These are phyloP conservation scores for Ophiostoma piceae DNA, from an alignment of 2,329 filamentous ascomycete species.

Conservation along the genomic window DNA sequence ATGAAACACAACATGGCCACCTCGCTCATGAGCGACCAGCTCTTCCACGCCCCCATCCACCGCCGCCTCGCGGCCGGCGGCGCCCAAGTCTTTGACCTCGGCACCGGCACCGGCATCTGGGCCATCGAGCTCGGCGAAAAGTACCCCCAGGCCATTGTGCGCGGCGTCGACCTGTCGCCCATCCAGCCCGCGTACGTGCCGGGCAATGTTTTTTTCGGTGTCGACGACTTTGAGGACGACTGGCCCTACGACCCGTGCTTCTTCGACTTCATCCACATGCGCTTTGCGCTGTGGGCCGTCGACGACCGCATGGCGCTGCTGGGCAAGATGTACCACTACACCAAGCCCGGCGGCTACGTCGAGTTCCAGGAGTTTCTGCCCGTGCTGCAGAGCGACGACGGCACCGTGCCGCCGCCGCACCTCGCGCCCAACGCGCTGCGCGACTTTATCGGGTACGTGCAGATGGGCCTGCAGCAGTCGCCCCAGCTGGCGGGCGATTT, in stretches of 20 bases:
- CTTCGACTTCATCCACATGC: conserved; percentile 48
- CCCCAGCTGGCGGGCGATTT: conserved; percentile 23
- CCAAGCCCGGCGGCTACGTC: conserved; percentile 49
- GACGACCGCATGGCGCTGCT: conserved; percentile 40
- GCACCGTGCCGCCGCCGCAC: conserved; percentile 35
- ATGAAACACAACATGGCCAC: conserved; percentile 39
- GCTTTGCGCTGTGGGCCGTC: conserved; percentile 44
- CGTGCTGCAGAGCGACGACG: conserved; percentile 42
- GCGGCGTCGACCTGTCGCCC: conserved; percentile 48
- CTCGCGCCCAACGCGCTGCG: conserved; percentile 41
- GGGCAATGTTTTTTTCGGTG: conserved; percentile 47
- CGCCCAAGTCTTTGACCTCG: conserved; percentile 43
- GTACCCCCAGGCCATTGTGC: conserved; percentile 42
- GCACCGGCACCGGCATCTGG: conserved; percentile 50
- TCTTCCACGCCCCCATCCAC: conserved; percentile 44
- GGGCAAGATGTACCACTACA: conserved; percentile 41
- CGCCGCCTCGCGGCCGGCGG: conserved; percentile 35
- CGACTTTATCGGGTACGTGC: conserved; percentile 42
- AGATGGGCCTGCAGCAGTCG: conserved; percentile 32
- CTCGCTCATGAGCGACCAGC: conserved; percentile 36
- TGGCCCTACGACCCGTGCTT: conserved; percentile 42
- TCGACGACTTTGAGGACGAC: conserved; percentile 50
- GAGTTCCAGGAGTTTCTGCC: conserved; percentile 47
- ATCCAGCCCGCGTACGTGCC: conserved; percentile 50
- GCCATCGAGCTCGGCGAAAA: conserved; percentile 48